Conservation (phyloP, 2,329 filamentous ascomycete species). For the Fusarium sp. region DNA sequence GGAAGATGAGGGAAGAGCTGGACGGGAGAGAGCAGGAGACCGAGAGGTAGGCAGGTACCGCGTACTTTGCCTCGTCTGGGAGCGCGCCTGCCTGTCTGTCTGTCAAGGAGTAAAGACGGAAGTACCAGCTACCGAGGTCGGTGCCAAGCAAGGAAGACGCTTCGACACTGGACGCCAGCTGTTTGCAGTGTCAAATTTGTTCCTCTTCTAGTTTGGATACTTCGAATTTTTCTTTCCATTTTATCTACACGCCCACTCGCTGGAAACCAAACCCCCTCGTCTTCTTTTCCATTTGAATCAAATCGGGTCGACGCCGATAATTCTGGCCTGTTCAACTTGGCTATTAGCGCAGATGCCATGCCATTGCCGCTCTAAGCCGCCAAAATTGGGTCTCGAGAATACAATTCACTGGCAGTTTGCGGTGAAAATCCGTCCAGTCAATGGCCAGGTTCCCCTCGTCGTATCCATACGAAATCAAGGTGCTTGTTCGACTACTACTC, state of each 20-base stretch:
- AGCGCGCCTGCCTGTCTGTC: conserved; percentile 31
- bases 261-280: conserved; percentile 16
- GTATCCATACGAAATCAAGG: conserved; percentile 38
- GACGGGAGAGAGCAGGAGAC: conserved; percentile 33
- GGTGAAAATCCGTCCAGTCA: conserved; percentile 32
- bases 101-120: conserved; percentile 41
- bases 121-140: conserved; percentile 43
- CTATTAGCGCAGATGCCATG: conserved; percentile 43
- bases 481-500: conserved; percentile 10
- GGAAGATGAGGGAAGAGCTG: conserved; percentile 41
- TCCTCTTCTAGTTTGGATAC: conserved; percentile 29
- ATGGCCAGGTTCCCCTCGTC: conserved; percentile 34
- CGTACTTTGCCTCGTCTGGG: conserved; percentile 22
- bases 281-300: conserved; percentile 27
- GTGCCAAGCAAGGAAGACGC: conserved; percentile 38
- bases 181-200: conserved; percentile 43
- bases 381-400: conserved; percentile 35
- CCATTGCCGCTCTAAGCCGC: conserved; percentile 48
- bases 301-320: conserved; percentile 44
- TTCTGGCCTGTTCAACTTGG: conserved; percentile 33
- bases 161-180: conserved; percentile 42
- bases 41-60: conserved; percentile 34
- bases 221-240: conserved; percentile 33
- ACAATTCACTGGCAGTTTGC: conserved; percentile 33
- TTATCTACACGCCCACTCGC: conserved; percentile 26